Evolutionary conservation across 2,329 filamentous ascomycete genomes (phyloP).

Genomic region (Cadophora gregata): DNA sequence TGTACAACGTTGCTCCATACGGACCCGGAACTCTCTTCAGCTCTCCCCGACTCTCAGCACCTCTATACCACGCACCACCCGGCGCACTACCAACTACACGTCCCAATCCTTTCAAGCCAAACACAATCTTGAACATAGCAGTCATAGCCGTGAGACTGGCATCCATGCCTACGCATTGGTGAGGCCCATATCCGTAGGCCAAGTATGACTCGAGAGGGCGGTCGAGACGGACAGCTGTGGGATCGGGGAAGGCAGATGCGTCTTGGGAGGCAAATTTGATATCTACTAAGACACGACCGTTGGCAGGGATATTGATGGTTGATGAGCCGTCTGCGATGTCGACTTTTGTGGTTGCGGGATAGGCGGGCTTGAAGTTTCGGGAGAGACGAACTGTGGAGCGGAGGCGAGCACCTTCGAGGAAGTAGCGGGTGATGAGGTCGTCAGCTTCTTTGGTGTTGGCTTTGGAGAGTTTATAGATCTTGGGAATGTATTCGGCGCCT

Average conservation of each 20-base stretch:
- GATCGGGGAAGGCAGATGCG: constrained; percentile 63
- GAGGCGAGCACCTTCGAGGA: constrained; percentile 73
- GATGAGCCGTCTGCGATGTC: constrained; percentile 58
- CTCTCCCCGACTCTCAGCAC: constrained; percentile 45
- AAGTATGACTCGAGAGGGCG: constrained; percentile 70
- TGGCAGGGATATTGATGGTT: constrained; percentile 55
- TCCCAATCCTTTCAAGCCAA: constrained; percentile 36
- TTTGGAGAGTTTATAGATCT: constrained; percentile 65
- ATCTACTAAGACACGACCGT: constrained; percentile 67
- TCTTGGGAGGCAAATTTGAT: constrained; percentile 64
- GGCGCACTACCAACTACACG: constrained; percentile 32
- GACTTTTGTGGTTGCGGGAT: constrained; percentile 50
- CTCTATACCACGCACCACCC: constrained; percentile 21
- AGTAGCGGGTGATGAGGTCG: constrained; percentile 67
- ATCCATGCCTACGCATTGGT: constrained; percentile 66
- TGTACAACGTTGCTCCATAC: constrained; percentile 53
- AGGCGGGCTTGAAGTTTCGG: constrained; percentile 47
- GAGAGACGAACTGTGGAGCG: constrained; percentile 67
- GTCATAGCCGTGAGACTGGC: constrained; percentile 66
- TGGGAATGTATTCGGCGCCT: constrained; percentile 60
- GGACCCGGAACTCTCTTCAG: constrained; percentile 35
- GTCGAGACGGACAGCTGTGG: constrained; percentile 64
- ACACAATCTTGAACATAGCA: constrained; percentile 44
- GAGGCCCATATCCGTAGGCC: constrained; percentile 66
- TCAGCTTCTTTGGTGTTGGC: constrained; percentile 63